Evolutionary conservation across 768 basidiomycete genomes (phyloP).

Genomic region (Lanmaoa rubissima): DNA sequence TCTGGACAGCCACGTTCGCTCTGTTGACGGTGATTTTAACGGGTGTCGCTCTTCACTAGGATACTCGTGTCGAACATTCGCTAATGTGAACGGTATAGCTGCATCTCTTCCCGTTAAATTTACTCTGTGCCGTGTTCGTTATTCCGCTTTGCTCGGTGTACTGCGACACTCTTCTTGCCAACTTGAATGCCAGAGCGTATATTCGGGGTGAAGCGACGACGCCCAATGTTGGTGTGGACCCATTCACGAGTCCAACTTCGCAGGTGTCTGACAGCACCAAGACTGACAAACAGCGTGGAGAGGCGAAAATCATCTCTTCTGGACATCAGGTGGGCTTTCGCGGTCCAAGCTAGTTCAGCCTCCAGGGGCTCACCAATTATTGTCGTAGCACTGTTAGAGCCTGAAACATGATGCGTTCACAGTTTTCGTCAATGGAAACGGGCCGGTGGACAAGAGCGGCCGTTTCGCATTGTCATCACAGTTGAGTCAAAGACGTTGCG

Average conservation of each 20-base stretch:
- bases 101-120: background rate
- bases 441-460: no score
- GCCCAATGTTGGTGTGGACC: background rate
- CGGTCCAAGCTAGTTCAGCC: background rate
- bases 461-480: no score
- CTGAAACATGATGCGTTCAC: no score
- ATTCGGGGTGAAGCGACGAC: background rate
- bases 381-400: no score
- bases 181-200: conserved; percentile 13
- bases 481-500: no score
- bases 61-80: background rate
- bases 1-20: conserved; percentile 49
- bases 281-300: background rate
- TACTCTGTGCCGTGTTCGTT: background rate
- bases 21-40: conserved; percentile 29
- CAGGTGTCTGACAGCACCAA: background rate
- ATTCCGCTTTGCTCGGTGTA: conserved; percentile 11
- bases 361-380: background rate
- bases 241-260: background rate
- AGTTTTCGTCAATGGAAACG: no score
- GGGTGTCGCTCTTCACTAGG: background rate
- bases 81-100: background rate
- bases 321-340: background rate
- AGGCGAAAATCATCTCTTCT: background rate
- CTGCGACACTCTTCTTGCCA: conserved; percentile 17